These are phyloP conservation scores for Hibiscus trionum DNA, from an alignment of 345 rosid genomes.

Conservation along the genomic window DNA sequence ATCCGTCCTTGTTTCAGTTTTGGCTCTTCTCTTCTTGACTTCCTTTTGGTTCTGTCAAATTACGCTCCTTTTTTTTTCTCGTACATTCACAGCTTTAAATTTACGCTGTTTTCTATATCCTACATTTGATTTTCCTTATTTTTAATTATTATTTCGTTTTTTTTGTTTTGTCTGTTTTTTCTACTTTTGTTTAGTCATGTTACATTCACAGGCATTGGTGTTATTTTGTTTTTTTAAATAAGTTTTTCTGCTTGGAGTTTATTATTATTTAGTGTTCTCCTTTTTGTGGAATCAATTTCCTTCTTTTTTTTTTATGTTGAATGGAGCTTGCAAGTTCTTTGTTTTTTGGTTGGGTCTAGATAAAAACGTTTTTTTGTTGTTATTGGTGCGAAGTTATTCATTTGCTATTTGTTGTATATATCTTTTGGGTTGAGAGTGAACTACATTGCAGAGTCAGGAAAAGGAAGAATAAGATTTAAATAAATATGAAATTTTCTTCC, in stretches of 20 bases:
- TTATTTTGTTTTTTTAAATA: background rate
- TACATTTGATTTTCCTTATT: constrained; percentile 10
- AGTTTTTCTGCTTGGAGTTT: background rate
- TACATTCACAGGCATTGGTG: constrained; percentile 17
- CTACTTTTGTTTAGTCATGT: background rate
- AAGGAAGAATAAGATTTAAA: background rate
- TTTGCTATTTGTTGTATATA: background rate
- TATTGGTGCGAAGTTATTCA: background rate
- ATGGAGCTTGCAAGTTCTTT: background rate
- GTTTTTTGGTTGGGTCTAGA: background rate
- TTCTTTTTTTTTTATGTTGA: background rate
- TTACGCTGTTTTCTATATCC: constrained; percentile 5
- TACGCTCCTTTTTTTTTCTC: background rate
- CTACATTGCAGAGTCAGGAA: constrained; percentile 15
- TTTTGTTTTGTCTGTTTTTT: background rate
- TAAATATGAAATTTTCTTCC: background rate
- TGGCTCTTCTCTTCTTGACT: constrained; percentile 4
- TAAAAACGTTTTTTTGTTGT: background rate
- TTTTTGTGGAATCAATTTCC: background rate
- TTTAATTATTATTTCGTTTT: background rate
- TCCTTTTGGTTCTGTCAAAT: background rate
- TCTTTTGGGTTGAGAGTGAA: background rate
- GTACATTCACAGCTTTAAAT: background rate
- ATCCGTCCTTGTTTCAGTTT: constrained; percentile 35
- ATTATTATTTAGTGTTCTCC: background rate